Evolutionary conservation across 2,329 filamentous ascomycete genomes (phyloP).

Genomic region (Penicillium glabrum): DNA sequence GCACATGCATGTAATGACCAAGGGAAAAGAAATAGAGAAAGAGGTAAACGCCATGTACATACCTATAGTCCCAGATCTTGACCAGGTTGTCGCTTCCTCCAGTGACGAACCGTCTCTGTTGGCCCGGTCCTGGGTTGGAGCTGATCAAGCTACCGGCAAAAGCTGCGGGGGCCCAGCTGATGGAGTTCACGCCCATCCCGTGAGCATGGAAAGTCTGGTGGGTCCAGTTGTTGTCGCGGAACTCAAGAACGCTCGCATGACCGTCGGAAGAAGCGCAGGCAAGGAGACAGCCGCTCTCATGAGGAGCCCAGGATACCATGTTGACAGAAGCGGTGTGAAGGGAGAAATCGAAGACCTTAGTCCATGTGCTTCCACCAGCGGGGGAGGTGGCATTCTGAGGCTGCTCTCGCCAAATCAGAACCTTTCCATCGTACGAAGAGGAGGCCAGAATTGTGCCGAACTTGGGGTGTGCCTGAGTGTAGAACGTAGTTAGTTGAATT

Average conservation of each 20-base stretch:
- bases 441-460: constrained; percentile 97
- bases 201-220: constrained; percentile 89
- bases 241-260: constrained; percentile 89
- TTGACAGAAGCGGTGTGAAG: constrained; percentile 96
- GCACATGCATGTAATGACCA: too few species aligned
- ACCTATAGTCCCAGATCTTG: constrained; percentile 87
- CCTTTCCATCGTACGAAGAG: constrained; percentile 94
- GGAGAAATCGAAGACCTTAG: constrained; percentile 88
- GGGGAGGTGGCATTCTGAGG: constrained; percentile 38
- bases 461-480: constrained; percentile 76
- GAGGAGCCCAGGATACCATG: constrained; percentile 95
- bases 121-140: constrained; percentile 61
- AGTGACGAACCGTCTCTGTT: constrained; percentile 83
- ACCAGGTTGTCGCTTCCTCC: constrained; percentile 91
- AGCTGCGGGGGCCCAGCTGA: constrained; percentile 89
- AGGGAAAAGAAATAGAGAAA: not conserved
- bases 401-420: constrained; percentile 97
- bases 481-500: not conserved
- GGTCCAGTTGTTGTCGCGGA: constrained; percentile 92
- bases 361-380: constrained; percentile 61
- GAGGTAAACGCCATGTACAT: constrained; percentile 20
- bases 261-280: constrained; percentile 94
- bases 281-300: constrained; percentile 90
- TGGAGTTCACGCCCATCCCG: constrained; percentile 90
- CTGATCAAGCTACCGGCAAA: constrained; percentile 82